phyloP scores from a whole-genome alignment of 2,329 filamentous ascomycete species.

The Apiospora phragmitis region DNA sequence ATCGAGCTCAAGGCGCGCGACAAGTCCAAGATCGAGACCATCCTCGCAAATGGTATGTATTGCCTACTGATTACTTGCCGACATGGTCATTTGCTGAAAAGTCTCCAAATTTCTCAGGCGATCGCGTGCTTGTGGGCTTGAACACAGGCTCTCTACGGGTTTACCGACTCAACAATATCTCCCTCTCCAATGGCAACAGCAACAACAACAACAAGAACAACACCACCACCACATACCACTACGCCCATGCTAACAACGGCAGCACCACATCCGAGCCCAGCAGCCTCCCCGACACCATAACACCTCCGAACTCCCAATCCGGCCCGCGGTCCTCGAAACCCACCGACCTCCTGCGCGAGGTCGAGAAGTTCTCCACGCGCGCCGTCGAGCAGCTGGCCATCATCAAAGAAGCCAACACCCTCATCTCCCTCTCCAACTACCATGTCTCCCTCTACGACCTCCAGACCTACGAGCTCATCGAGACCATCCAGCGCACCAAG shows the following conservation, averaged over 20 bases:
- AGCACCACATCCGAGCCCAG: conserved; percentile 10
- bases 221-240: no score
- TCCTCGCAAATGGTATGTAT: conserved; percentile 78
- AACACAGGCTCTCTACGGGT: conserved; percentile 87
- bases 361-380: conserved; percentile 90
- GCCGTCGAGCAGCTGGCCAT: conserved; percentile 92
- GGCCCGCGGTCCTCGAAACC: conserved; percentile 48
- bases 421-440: conserved; percentile 89
- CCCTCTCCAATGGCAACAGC: conserved; percentile 38
- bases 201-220: conserved; percentile 30
- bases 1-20: conserved; percentile 95
- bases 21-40: conserved; percentile 96
- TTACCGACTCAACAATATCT: conserved; percentile 80
- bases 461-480: conserved; percentile 78
- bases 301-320: conserved; percentile 28
- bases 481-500: conserved; percentile 78
- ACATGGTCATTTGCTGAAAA: neutral
- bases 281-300: conserved; percentile 30
- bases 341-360: conserved; percentile 84
- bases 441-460: conserved; percentile 89
- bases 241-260: conserved; percentile 23
- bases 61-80: neutral
- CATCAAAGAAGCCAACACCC: conserved; percentile 90
- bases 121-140: conserved; percentile 87
- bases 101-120: conserved; percentile 52